A percentile compares a stretch with the other conserved stretches of the same genome.
phyloP scores from a whole-genome alignment of 2,329 filamentous ascomycete genomes.

The Mollisiaceae sp. region DNA sequence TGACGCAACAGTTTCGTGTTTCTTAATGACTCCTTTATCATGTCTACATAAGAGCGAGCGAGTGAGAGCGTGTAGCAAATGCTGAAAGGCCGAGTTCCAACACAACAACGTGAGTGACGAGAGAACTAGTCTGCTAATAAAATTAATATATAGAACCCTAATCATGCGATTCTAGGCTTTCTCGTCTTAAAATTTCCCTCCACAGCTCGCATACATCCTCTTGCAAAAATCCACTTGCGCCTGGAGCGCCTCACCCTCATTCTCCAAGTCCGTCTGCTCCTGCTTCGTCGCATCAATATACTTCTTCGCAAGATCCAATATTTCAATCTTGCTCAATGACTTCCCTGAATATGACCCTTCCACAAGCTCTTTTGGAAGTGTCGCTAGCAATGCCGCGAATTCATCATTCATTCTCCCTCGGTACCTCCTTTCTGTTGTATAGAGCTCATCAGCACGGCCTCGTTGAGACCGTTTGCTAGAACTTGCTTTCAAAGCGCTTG shows the following conservation, averaged over 20 bases:
- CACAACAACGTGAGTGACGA: no score
- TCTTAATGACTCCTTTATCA: no score
- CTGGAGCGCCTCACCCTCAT: not conserved
- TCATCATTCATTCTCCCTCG: slow-evolving; percentile 5
- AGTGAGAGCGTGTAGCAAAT: no score
- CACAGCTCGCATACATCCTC: not conserved
- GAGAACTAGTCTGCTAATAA: no score
- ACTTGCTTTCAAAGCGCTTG: not conserved
- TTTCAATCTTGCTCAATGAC: slow-evolving; percentile 3
- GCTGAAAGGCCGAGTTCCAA: no score
- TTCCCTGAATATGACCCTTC: not conserved
- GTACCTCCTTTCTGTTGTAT: not conserved
- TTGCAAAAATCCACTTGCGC: not conserved
- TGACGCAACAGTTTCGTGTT: no score
- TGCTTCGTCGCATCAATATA: not conserved
- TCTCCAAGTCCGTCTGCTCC: not conserved
- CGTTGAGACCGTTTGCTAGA: not conserved
- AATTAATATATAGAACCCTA: not conserved
- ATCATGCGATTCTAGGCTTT: not conserved
- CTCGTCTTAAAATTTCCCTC: not conserved
- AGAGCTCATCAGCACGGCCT: not conserved
- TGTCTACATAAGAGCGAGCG: no score
- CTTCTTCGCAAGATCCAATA: slow-evolving; percentile 1
- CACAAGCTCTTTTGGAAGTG: not conserved
- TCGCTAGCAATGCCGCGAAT: not conserved